Conservation (phyloP, 768 basidiomycete genomes). For the Mycena haematopus region DNA sequence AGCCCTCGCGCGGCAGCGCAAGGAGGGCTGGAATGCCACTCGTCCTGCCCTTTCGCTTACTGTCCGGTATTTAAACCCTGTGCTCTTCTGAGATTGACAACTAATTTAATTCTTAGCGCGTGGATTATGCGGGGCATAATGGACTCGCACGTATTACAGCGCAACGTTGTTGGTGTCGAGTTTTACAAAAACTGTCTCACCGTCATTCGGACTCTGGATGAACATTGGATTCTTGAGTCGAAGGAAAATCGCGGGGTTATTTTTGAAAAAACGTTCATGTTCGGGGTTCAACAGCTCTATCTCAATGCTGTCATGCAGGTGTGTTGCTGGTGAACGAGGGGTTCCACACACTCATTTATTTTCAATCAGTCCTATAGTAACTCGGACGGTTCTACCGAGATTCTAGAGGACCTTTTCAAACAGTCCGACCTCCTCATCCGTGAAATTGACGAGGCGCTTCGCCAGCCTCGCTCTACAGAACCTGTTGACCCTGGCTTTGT, state of each 20-base stretch:
- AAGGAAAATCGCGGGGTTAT: slow-evolving; percentile 16
- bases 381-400: background rate
- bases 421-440: slow-evolving; percentile 26
- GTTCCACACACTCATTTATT: background rate
- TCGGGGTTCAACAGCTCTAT: slow-evolving; percentile 25
- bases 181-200: slow-evolving; percentile 16
- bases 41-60: slow-evolving; percentile 27
- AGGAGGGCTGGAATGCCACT: slow-evolving; percentile 27
- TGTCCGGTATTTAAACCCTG: slow-evolving; percentile 25
- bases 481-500: slow-evolving; percentile 16
- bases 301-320: slow-evolving; percentile 31
- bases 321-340: background rate
- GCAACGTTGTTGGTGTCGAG: slow-evolving; percentile 20
- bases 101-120: slow-evolving; percentile 9
- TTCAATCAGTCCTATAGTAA: background rate
- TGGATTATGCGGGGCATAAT: slow-evolving; percentile 31
- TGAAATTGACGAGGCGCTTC: slow-evolving; percentile 20
- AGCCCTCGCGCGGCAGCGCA: slow-evolving; percentile 25
- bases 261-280: slow-evolving; percentile 28
- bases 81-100: background rate
- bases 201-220: slow-evolving; percentile 22
- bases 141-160: background rate
- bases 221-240: slow-evolving; percentile 20
- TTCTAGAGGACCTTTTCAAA: slow-evolving; percentile 17
- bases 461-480: background rate